phyloP scores from a whole-genome alignment of 768 basidiomycete genomes.

The Rubroboletus satanas region DNA sequence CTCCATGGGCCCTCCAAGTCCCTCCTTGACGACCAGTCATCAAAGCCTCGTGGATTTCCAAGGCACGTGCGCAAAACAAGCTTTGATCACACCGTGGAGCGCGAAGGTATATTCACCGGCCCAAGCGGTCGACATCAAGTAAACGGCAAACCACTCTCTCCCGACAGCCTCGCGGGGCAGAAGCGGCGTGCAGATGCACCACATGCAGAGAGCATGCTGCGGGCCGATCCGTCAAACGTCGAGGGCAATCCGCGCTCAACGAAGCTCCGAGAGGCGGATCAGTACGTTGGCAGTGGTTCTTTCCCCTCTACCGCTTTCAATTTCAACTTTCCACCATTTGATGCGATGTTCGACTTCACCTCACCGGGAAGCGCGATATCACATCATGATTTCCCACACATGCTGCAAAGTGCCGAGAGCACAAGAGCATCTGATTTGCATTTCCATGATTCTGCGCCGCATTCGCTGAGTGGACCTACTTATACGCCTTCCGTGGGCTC shows the following conservation, averaged over 20 bases:
- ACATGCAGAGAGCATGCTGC: slow-evolving; percentile 74
- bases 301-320: slow-evolving; percentile 71
- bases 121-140: slow-evolving; percentile 74
- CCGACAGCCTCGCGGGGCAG: slow-evolving; percentile 61
- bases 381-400: slow-evolving; percentile 35
- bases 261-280: slow-evolving; percentile 37
- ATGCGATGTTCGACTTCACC: slow-evolving; percentile 56
- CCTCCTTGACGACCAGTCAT: slow-evolving; percentile 30
- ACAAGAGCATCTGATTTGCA: slow-evolving; percentile 28
- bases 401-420: slow-evolving; percentile 29
- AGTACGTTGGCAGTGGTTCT: slow-evolving; percentile 40
- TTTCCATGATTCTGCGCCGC: slow-evolving; percentile 31
- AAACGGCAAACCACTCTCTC: slow-evolving; percentile 67
- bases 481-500: slow-evolving; percentile 38
- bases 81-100: slow-evolving; percentile 87
- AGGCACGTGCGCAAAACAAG: slow-evolving; percentile 90
- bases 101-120: slow-evolving; percentile 55
- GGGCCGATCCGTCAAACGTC: slow-evolving; percentile 68
- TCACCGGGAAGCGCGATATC: slow-evolving; percentile 31
- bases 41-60: slow-evolving; percentile 59
- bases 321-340: slow-evolving; percentile 67
- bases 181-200: slow-evolving; percentile 83
- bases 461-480: slow-evolving; percentile 27
- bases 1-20: slow-evolving; percentile 51
- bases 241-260: slow-evolving; percentile 33